A percentile compares a stretch with the other conserved stretches of the same genome.
These are phyloP conservation scores for Lactuca sativa DNA, from an alignment of 129 eudicot species.

Conservation along the genomic window DNA sequence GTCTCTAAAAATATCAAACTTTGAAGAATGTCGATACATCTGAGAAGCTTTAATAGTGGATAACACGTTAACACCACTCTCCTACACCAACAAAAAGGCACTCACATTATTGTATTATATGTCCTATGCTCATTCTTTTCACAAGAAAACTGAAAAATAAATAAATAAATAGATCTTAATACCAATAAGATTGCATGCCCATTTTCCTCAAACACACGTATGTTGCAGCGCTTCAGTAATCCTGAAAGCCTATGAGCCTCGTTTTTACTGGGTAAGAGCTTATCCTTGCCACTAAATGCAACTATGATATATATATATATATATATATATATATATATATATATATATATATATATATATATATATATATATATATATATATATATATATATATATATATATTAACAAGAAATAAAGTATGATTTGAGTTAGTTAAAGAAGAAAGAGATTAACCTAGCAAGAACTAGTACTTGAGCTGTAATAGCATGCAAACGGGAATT, in stretches of 20 bases:
- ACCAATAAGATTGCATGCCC: slow-evolving; percentile 87
- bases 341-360: too few relatives aligned
- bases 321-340: too few relatives aligned
- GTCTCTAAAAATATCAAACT: slow-evolving; percentile 61
- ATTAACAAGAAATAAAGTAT: neutral
- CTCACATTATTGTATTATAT: neutral
- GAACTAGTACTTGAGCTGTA: slow-evolving; percentile 51
- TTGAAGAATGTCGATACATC: slow-evolving; percentile 60
- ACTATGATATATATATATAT: neutral
- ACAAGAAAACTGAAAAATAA: neutral
- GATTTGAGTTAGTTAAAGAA: neutral
- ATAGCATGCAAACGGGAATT: slow-evolving; percentile 67
- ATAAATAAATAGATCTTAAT: neutral
- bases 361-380: too few relatives aligned
- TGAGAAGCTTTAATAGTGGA: slow-evolving; percentile 57
- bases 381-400: neutral
- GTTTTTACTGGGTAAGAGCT: slow-evolving; percentile 59
- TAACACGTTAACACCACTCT: slow-evolving; percentile 74
- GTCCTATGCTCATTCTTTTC: neutral
- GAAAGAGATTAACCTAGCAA: slow-evolving; percentile 44
- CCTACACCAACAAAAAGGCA: slow-evolving; percentile 41
- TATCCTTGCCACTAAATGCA: slow-evolving; percentile 78
- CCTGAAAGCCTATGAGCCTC: slow-evolving; percentile 75
- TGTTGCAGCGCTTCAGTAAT: slow-evolving; percentile 46
- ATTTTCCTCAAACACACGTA: slow-evolving; percentile 59